Conservation (phyloP, 2,329 filamentous ascomycete species). For the Fusarium sp. region DNA sequence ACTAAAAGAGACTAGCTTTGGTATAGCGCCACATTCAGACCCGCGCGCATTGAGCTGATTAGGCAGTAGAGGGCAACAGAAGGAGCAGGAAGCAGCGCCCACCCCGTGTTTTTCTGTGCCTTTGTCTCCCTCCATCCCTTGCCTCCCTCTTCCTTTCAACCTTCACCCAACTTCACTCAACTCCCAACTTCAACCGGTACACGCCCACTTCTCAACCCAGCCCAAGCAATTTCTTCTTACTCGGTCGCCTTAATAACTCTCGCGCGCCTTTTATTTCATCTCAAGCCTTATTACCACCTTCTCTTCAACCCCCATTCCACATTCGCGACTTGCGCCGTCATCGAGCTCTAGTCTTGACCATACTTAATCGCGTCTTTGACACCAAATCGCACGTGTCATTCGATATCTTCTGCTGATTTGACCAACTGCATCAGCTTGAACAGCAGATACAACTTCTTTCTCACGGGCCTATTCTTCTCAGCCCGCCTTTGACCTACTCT, state of each 20-base stretch:
- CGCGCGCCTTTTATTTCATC: constrained; percentile 29
- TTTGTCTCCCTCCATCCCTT: constrained; percentile 11
- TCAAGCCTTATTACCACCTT: constrained; percentile 15
- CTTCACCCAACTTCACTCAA: constrained; percentile 23
- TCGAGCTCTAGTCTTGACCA: constrained; percentile 11
- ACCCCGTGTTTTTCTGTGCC: constrained; percentile 42
- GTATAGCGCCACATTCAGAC: constrained; percentile 11
- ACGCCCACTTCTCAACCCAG: constrained; percentile 34
- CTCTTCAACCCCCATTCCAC: not conserved
- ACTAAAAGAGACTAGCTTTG: constrained; percentile 24
- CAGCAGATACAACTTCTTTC: constrained; percentile 25
- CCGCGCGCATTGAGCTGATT: constrained; percentile 25
- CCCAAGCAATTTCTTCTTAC: constrained; percentile 21
- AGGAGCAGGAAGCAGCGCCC: constrained; percentile 35
- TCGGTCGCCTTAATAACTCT: constrained; percentile 24
- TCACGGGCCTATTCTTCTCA: constrained; percentile 10
- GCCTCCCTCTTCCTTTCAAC: constrained; percentile 19
- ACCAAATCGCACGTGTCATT: constrained; percentile 19
- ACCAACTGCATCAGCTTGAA: constrained; percentile 35
- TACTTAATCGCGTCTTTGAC: constrained; percentile 20
- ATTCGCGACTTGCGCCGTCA: constrained; percentile 19
- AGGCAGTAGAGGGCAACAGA: constrained; percentile 27
- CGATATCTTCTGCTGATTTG: constrained; percentile 39
- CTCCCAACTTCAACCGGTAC: constrained; percentile 26
- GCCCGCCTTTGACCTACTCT: constrained; percentile 16